phyloP scores from a whole-genome alignment of 176 grass and related monocot species.

The Ensete ventricosum region DNA sequence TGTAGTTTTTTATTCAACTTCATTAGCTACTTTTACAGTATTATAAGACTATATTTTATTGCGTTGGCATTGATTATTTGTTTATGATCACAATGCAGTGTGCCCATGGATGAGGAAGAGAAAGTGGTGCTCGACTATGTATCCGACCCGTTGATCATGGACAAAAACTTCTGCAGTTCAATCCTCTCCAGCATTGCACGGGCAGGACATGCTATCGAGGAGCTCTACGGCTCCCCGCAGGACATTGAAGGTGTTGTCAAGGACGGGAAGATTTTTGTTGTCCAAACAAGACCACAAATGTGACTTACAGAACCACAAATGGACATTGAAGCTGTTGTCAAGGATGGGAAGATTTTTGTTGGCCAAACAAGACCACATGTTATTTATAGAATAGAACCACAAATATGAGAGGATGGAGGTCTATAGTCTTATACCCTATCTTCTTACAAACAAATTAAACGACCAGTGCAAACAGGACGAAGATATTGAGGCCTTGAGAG shows the following conservation, averaged over 20 bases:
- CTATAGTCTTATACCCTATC: no score
- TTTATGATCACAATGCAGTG: conserved; percentile 28
- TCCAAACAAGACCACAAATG: conserved; percentile 96
- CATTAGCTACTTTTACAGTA: background rate
- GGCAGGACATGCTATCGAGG: conserved; percentile 61
- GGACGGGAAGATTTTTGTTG: conserved; percentile 76
- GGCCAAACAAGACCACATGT: no score
- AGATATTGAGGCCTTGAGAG: no score
- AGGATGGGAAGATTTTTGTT: no score
- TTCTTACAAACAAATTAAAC: no score
- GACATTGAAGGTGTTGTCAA: conserved; percentile 89
- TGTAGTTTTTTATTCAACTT: background rate
- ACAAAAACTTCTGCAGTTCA: conserved; percentile 40
- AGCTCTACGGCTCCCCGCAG: conserved; percentile 67
- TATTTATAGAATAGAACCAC: no score
- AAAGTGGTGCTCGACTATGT: conserved; percentile 76
- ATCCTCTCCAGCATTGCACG: conserved; percentile 60
- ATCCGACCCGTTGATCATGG: conserved; percentile 54
- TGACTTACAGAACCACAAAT: conserved; percentile 18
- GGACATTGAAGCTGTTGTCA: no score
- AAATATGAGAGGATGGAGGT: no score
- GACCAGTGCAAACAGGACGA: no score
- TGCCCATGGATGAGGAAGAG: conserved; percentile 90
- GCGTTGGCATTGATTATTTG: background rate
- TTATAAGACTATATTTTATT: background rate